Evolutionary conservation across 805 yeast genomes (phyloP).

Genomic region (Starmerella vaccinii): DNA sequence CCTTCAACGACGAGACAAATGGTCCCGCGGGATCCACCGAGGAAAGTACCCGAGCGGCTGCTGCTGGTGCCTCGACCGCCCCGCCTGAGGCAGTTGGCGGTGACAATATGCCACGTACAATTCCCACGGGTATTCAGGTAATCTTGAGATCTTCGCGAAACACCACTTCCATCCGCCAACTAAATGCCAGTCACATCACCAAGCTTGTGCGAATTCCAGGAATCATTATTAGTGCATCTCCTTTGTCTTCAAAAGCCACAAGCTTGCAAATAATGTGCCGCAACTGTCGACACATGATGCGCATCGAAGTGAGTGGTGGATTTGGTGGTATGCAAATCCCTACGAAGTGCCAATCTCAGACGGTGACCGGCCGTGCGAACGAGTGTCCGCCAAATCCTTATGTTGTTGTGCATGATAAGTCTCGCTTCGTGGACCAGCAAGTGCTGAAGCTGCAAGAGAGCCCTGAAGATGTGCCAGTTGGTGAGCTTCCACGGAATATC

Average conservation of each 20-base stretch:
- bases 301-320: conserved; percentile 51
- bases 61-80: background rate
- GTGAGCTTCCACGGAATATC: conserved; percentile 96
- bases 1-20: conserved; percentile 9
- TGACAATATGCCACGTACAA: conserved; percentile 41
- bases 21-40: conserved; percentile 1
- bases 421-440: conserved; percentile 91
- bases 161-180: conserved; percentile 62
- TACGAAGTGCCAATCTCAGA: conserved; percentile 49
- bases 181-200: conserved; percentile 79
- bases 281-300: conserved; percentile 70
- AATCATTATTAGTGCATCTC: conserved; percentile 82
- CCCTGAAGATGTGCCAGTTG: conserved; percentile 98
- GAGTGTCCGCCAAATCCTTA: conserved; percentile 90
- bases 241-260: conserved; percentile 79
- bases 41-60: background rate
- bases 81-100: conserved; percentile 6
- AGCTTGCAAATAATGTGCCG: conserved; percentile 76
- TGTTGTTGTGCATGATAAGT: conserved; percentile 83
- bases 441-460: conserved; percentile 85
- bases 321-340: conserved; percentile 66
- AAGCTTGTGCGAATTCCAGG: conserved; percentile 88
- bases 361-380: conserved; percentile 38
- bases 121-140: conserved; percentile 71
- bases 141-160: conserved; percentile 64